Conservation (phyloP, 2,329 filamentous ascomycete genomes). For the Ophiostoma australiae region DNA sequence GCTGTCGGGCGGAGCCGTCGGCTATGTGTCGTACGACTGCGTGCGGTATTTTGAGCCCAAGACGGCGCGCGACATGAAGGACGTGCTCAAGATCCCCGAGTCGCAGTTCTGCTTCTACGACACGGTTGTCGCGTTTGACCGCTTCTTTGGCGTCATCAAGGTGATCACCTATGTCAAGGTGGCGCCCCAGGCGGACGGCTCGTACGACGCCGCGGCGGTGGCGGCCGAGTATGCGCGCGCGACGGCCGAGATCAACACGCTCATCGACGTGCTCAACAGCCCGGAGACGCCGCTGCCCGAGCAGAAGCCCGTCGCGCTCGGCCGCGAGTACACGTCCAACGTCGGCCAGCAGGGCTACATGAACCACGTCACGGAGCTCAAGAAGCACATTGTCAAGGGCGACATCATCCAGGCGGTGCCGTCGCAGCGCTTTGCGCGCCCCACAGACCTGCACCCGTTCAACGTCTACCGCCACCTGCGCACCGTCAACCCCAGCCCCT, state of each 20-base stretch:
- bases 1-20: slow-evolving; percentile 85
- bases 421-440: slow-evolving; percentile 84
- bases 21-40: slow-evolving; percentile 96
- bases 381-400: slow-evolving; percentile 83
- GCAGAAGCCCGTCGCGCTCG: slow-evolving; percentile 66
- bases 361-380: slow-evolving; percentile 76
- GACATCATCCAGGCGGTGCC: slow-evolving; percentile 98
- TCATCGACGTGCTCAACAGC: slow-evolving; percentile 66
- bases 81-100: slow-evolving; percentile 84
- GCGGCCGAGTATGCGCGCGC: slow-evolving; percentile 66
- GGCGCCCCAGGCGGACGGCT: slow-evolving; percentile 35
- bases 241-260: slow-evolving; percentile 56
- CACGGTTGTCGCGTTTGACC: slow-evolving; percentile 88
- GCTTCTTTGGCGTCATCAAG: slow-evolving; percentile 89
- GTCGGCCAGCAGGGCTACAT: slow-evolving; percentile 87
- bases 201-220: slow-evolving; percentile 39
- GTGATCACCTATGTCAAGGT: slow-evolving; percentile 81
- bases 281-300: slow-evolving; percentile 72
- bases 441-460: slow-evolving; percentile 89
- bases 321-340: slow-evolving; percentile 83
- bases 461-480: slow-evolving; percentile 96
- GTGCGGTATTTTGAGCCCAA: slow-evolving; percentile 85
- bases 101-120: slow-evolving; percentile 96
- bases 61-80: slow-evolving; percentile 83
- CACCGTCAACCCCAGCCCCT: slow-evolving; percentile 95